Base-by-base conservation (phyloP, 179 eudicot genomes). In the Drosera spatulata region DNA sequence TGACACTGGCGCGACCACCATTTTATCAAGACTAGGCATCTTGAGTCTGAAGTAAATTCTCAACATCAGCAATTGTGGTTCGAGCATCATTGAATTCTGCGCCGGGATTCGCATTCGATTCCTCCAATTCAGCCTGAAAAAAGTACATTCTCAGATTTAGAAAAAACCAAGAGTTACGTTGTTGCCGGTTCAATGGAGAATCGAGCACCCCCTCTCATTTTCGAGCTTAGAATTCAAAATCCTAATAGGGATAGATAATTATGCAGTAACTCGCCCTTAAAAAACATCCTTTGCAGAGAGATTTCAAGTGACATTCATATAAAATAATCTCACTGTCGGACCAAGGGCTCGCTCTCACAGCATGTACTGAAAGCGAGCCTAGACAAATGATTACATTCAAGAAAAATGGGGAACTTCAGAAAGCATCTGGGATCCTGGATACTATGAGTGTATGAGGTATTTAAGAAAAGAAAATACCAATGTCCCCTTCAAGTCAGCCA, bases 401-500 rank as follows among this genome's bases (percentile, higher is more conserved):
- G 33, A 22, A 22, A 22, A 22, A 50, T 7, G 13, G 12, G 13
- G 2, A 13, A 46, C 50, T 46, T 46, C 2, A 11, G 10, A 46
- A 50, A 50, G n/a, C 53, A 10, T 50, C 13, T 45, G 7, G 49
- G 49, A 45, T 45, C 50, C 11, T 2, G 11, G 11, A 46, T 46
- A 46, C 11, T 8, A 8, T 7, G 8, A 11, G 11, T 45, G 49
- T 45, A 45, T 45, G 49, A 45, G 49, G 7, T 45, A 10, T 6
- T 6, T 45, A 50, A 55, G 53, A 62, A 47, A 53, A 56, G n/a
- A 67, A 0, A 47, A 55, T 82, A 90, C 93, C 93, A 87, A 61
- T 47, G 82, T 78, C 64, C 79, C 94, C 76, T 85, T 85, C 12
- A 87, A 78, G 65, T 91, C 97, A 65, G 81, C 79, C 56, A 91